Base-by-base conservation (phyloP, 108 stramenopile species). In the Thalassiosira profunda region DNA sequence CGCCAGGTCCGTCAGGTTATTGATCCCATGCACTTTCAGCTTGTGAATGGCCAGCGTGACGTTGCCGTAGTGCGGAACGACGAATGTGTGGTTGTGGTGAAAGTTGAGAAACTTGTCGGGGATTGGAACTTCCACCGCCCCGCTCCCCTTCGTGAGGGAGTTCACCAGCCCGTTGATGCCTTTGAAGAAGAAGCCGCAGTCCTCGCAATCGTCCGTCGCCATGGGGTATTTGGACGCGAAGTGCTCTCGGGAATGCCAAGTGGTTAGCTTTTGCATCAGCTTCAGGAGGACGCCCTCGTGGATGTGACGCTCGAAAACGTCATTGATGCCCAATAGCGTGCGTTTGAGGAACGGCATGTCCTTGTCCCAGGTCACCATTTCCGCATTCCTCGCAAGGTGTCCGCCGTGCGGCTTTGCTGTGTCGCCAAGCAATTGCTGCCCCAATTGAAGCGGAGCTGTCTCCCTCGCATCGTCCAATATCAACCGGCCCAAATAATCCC, bases 101-200 rank as follows among this genome's bases (percentile, higher is more conserved):
- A 53, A 58, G 24, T 26, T 21, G 11, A 82, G 41, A 23, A 69
- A 41, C 23, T 40, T 56, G 20, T 74, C 20, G 61, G 87, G 40
- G 76, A 54, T 18, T 46, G 56, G 6, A 57, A 68, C 26, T 17
- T 52, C 52, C 41, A 60, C 0, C 9, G 43, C 21, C 25, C 63
- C 34, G 30, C 34, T 63, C 2, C 47, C 83, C 43, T 67, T 37
- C 6, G 83, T 64, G 0, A 91, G 26, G 0, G 78, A 73, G 45
- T 65, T 37, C 9, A 92, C 44, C 48, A 87, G 38, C 3, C 91
- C 91, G 56, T 87, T 88, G 26, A 87, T 26, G 0, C 91, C 91
- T 20, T 75, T 76, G 63, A 84, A 91, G 49, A 82, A 75, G 58
- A 68, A 83, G 0, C 85, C 85, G 63, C 85, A 86, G 48, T 69